Evolutionary conservation across 2,329 filamentous ascomycete genomes (phyloP).

Genomic region (Fusarium palustre): DNA sequence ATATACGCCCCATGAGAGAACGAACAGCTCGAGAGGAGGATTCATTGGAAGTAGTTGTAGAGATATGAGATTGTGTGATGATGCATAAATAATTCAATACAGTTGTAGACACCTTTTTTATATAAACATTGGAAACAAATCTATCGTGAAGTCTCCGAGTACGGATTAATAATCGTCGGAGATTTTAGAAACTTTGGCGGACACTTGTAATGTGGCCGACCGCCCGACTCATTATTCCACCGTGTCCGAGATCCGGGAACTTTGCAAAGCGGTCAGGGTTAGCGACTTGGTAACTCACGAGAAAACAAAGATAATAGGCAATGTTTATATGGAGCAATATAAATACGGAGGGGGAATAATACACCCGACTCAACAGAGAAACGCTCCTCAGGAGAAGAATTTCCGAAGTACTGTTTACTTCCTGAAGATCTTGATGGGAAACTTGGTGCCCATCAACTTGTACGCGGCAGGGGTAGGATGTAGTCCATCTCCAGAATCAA

Average conservation of each 20-base stretch:
- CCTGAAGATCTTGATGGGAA: slow-evolving; percentile 8
- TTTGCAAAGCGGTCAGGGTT: neutral
- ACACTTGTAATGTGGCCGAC: neutral
- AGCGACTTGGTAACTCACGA: rapidly evolving
- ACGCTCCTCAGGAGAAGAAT: rapidly evolving
- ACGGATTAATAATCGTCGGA: neutral
- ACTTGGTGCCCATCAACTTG: slow-evolving; percentile 18
- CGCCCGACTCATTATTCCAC: too few relatives aligned
- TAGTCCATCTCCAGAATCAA: slow-evolving; percentile 26
- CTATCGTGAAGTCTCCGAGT: neutral
- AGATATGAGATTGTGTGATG: rapidly evolving
- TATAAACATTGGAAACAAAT: neutral
- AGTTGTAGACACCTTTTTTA: rapidly evolving
- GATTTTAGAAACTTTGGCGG: neutral
- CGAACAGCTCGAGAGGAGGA: slow-evolving; percentile 26
- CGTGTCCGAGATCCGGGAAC: neutral
- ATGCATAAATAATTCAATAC: rapidly evolving
- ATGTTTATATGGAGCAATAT: neutral
- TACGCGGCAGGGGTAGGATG: slow-evolving; percentile 34
- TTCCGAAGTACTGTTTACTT: neutral
- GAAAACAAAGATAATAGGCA: rapidly evolving
- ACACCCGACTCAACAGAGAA: too few relatives aligned
- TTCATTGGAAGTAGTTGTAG: neutral
- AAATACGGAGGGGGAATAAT: neutral
- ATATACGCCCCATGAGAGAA: slow-evolving; percentile 27